These are phyloP conservation scores for Candida michaelii DNA, from an alignment of 805 yeast species.

Conservation along the genomic window DNA sequence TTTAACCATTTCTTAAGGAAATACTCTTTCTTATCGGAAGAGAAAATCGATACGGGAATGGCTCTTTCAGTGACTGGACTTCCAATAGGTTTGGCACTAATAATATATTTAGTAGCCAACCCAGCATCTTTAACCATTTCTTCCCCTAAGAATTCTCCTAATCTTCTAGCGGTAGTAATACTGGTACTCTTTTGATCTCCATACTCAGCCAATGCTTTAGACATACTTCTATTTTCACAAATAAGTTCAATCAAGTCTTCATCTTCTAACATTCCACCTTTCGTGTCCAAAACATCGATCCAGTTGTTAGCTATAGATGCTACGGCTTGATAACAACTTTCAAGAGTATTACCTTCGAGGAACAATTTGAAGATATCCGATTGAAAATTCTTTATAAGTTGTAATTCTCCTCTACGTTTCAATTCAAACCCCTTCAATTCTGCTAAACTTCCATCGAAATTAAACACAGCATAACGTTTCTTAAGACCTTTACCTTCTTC, in stretches of 20 bases:
- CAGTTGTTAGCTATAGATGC: slow-evolving; percentile 93
- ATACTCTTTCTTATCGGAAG: slow-evolving; percentile 78
- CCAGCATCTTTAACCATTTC: slow-evolving; percentile 98
- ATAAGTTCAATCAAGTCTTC: slow-evolving; percentile 91
- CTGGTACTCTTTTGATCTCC: slow-evolving; percentile 91
- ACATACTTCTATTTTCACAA: slow-evolving; percentile 96
- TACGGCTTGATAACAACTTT: slow-evolving; percentile 81
- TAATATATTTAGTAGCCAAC: slow-evolving; percentile 89
- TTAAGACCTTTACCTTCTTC: slow-evolving; percentile 97
- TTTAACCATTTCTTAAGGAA: slow-evolving; percentile 85
- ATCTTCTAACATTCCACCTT: slow-evolving; percentile 85
- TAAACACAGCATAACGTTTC: slow-evolving; percentile 95
- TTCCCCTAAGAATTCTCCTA: slow-evolving; percentile 92
- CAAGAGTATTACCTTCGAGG: slow-evolving; percentile 78
- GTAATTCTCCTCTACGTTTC: slow-evolving; percentile 94
- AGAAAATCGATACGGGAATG: slow-evolving; percentile 91
- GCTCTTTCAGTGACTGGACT: slow-evolving; percentile 97
- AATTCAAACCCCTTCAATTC: slow-evolving; percentile 96
- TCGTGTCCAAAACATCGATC: slow-evolving; percentile 89
- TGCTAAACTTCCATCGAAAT: slow-evolving; percentile 89
- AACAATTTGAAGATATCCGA: slow-evolving; percentile 90
- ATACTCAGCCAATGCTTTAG: slow-evolving; percentile 85
- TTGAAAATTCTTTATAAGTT: slow-evolving; percentile 90
- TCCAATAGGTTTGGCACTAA: slow-evolving; percentile 75
- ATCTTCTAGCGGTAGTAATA: slow-evolving; percentile 88